Conservation (phyloP, 176 grass and related monocot species). For the Urochloa ruziziensis region DNA sequence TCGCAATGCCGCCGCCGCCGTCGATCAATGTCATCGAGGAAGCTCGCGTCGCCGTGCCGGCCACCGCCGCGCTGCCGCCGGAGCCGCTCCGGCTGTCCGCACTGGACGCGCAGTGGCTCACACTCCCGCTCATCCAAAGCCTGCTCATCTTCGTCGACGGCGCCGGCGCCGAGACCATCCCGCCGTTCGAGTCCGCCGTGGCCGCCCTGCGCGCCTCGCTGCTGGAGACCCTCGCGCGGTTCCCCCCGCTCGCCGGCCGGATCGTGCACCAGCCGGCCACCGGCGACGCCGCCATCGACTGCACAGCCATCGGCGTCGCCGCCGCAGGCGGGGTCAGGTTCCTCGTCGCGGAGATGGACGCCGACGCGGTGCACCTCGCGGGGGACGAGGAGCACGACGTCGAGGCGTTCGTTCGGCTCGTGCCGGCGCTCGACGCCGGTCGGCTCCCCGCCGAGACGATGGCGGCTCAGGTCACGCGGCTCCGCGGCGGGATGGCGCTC, state of each 20-base stretch:
- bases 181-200: constrained; percentile 24
- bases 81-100: constrained; percentile 24
- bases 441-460: constrained; percentile 36
- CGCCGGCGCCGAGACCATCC: not conserved
- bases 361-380: not conserved
- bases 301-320: not conserved
- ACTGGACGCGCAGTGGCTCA: constrained; percentile 35
- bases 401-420: constrained; percentile 7
- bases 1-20: not conserved
- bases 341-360: constrained; percentile 27
- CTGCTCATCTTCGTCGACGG: constrained; percentile 28
- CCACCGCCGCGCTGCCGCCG: not conserved
- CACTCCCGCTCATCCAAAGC: constrained; percentile 26
- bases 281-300: constrained; percentile 37
- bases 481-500: constrained; percentile 13
- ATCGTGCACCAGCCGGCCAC: not conserved
- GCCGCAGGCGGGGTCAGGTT: constrained; percentile 22
- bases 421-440: constrained; percentile 31
- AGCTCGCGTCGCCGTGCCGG: not conserved
- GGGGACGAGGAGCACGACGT: constrained; percentile 21
- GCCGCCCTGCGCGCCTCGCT: constrained; percentile 35
- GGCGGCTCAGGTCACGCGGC: constrained; percentile 39
- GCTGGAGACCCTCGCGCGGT: not conserved
- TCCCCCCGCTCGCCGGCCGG: constrained; percentile 20
- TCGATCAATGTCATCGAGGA: constrained; percentile 2